These are phyloP conservation scores for Chondrostereum purpureum DNA, from an alignment of 1,284 basidiomycete genomes.

Conservation along the genomic window DNA sequence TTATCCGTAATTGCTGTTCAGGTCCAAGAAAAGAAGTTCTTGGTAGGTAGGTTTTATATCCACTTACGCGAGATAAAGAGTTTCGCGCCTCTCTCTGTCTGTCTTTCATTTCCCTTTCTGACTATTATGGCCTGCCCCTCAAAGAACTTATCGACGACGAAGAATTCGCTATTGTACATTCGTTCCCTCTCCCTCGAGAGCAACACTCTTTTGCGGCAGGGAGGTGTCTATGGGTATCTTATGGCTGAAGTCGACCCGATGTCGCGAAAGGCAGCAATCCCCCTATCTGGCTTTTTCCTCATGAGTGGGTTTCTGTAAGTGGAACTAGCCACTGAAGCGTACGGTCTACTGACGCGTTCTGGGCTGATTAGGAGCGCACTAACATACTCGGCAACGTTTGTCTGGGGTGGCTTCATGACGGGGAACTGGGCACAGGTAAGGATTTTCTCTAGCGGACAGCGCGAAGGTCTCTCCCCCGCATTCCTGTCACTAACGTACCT, in stretches of 20 bases:
- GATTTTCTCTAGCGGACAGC: slow-evolving; percentile 1
- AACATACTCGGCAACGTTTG: slow-evolving; percentile 74
- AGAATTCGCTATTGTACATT: no score
- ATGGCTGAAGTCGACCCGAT: neutral
- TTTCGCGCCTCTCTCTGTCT: no score
- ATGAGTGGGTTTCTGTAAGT: neutral
- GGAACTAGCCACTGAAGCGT: neutral
- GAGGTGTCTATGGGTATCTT: neutral
- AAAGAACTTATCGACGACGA: neutral
- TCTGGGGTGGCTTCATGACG: slow-evolving; percentile 87
- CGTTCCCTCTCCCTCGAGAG: neutral
- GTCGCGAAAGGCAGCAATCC: neutral
- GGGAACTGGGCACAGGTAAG: slow-evolving; percentile 63
- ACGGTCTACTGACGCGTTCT: neutral
- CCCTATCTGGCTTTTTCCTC: neutral
- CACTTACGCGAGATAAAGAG: no score
- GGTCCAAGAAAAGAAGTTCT: no score
- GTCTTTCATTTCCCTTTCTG: no score
- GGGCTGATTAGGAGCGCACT: slow-evolving; percentile 28
- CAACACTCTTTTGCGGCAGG: neutral
- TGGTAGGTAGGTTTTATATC: no score
- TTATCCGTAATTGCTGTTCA: no score
- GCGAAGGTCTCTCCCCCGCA: slow-evolving; percentile 1
- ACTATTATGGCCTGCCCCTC: neutral
- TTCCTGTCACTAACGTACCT: slow-evolving; percentile 3